Conservation (phyloP, 75 land plant genomes). For the Pinus taeda region DNA sequence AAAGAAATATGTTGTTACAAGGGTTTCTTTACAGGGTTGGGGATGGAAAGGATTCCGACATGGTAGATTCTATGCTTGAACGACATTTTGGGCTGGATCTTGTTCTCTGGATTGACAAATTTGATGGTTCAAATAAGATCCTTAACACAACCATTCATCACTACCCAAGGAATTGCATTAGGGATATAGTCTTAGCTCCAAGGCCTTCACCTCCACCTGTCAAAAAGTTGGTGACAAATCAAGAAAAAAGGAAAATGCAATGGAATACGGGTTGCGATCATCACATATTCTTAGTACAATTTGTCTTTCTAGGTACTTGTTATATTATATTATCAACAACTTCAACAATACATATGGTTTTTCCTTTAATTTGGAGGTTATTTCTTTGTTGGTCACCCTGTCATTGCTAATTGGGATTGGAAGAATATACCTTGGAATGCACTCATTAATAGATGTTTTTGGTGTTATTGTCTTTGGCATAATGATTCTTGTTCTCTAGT, state of each 20-base stretch:
- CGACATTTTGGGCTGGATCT: constrained; percentile 50
- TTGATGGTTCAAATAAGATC: constrained; percentile 56
- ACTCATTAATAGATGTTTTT: constrained; percentile 70
- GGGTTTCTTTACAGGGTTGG: neutral
- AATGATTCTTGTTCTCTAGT: constrained; percentile 61
- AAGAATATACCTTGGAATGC: constrained; percentile 95
- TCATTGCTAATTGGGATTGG: too few species aligned
- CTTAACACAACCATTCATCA: constrained; percentile 44
- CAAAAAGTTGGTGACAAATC: constrained; percentile 62
- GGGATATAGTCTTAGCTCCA: constrained; percentile 93
- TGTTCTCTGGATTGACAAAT: constrained; percentile 34
- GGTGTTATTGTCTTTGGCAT: constrained; percentile 68
- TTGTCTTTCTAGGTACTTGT: too few species aligned
- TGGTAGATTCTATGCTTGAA: constrained; percentile 57
- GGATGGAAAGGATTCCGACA: constrained; percentile 40
- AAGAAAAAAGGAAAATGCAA: constrained; percentile 71
- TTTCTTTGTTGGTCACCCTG: too few species aligned
- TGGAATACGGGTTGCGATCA: too few species aligned
- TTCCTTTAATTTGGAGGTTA: too few species aligned
- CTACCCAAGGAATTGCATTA: constrained; percentile 20
- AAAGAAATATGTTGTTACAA: neutral
- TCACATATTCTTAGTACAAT: too few species aligned
- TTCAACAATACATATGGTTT: too few species aligned
- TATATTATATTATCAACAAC: too few species aligned
- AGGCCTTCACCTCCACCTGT: constrained; percentile 93